Conservation (phyloP, 1,284 basidiomycete genomes). For the Puccinia polysora region DNA sequence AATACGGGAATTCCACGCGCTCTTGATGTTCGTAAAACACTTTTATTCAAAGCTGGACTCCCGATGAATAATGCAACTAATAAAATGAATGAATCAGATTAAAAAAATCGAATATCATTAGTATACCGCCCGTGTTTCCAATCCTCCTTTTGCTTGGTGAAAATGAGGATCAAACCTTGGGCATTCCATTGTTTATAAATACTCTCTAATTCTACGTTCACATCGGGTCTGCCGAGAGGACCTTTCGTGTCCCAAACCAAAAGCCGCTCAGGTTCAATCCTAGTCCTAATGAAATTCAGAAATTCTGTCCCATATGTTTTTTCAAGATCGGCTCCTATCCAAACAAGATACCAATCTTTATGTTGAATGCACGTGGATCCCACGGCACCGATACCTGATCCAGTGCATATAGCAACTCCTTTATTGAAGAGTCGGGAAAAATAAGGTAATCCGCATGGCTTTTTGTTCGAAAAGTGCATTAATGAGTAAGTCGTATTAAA, state of each 20-base stretch:
- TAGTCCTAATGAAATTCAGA: slow-evolving; percentile 63
- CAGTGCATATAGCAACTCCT: slow-evolving; percentile 70
- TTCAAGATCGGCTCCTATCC: slow-evolving; percentile 61
- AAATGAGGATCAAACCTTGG: slow-evolving; percentile 58
- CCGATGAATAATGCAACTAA: slow-evolving; percentile 44
- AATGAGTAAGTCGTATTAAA: not conserved
- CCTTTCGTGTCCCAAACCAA: slow-evolving; percentile 70
- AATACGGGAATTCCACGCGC: slow-evolving; percentile 41
- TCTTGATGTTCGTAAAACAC: slow-evolving; percentile 37
- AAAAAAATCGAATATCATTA: not conserved
- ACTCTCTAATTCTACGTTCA: slow-evolving; percentile 68
- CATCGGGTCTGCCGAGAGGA: slow-evolving; percentile 67
- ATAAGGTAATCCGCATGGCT: slow-evolving; percentile 74
- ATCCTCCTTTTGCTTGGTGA: not conserved
- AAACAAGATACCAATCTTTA: slow-evolving; percentile 64
- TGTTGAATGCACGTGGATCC: slow-evolving; percentile 69
- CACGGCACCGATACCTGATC: slow-evolving; percentile 70
- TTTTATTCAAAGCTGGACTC: slow-evolving; percentile 38
- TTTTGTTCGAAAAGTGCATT: not conserved
- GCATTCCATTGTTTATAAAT: slow-evolving; percentile 64
- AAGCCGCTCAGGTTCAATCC: slow-evolving; percentile 65
- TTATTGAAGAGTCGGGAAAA: slow-evolving; percentile 68
- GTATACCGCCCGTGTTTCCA: not conserved
- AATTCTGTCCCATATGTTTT: slow-evolving; percentile 71
- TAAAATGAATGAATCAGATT: not conserved